These are phyloP conservation scores for Aeschynomene evenia DNA, from an alignment of 306 rosid species.

Conservation along the genomic window DNA sequence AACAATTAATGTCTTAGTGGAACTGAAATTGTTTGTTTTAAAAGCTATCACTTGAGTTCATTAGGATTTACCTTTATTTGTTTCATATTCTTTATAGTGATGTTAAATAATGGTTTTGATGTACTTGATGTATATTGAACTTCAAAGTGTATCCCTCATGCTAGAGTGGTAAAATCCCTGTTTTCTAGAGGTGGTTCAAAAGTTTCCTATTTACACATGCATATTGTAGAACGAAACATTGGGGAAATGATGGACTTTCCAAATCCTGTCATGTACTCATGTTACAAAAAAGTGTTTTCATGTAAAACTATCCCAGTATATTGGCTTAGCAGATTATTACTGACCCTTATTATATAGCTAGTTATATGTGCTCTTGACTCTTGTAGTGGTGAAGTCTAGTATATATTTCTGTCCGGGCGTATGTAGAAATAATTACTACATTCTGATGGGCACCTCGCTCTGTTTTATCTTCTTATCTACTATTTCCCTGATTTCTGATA, in stretches of 20 bases:
- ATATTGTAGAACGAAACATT: background rate
- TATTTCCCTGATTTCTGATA: background rate
- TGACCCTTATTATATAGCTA: background rate
- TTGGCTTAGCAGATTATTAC: background rate
- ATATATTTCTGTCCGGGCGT: background rate
- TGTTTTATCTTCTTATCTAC: background rate
- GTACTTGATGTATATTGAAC: background rate
- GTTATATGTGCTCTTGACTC: background rate
- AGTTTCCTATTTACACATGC: background rate
- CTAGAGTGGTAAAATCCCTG: background rate
- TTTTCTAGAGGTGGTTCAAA: background rate
- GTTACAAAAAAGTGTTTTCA: background rate
- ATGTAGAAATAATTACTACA: conserved; percentile 15
- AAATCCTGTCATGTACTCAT: conserved; percentile 6
- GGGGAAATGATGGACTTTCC: conserved; percentile 1
- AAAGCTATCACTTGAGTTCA: background rate
- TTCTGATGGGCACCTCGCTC: background rate
- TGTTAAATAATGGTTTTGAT: background rate
- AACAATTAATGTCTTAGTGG: background rate
- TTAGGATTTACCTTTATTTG: background rate
- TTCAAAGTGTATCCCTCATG: background rate
- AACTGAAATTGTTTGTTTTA: background rate
- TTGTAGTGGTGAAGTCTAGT: background rate
- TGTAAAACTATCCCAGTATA: background rate
- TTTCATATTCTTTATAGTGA: background rate